Evolutionary conservation across 208 protist genomes (phyloP), one percentile per base, ranked within the genome.

Genomic region (Wallacemonas collosoma): DNA sequence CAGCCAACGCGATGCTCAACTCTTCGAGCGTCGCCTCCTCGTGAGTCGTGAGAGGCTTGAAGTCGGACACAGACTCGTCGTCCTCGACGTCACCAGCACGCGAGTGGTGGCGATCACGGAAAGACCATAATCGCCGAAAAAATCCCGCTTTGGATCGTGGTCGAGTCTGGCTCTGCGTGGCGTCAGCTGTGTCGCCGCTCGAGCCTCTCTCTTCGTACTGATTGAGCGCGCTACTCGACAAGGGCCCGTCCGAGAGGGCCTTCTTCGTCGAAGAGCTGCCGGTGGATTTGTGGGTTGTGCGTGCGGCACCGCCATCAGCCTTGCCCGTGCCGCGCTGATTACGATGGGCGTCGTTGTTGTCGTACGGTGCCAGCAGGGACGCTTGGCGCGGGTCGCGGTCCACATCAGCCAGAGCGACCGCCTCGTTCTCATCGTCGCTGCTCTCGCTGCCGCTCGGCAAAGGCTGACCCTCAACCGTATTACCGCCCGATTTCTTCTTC

Each of bases 21-120:
- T 76, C 69, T n/a, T 82, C 53, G 35, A 79, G 75, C 6, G 80
- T 54, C 2, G 44, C 17, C 71, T 80, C 82, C 41, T 48, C 64
- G 8, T 82, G 75, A 0, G 58, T 36, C 2, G 62, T 71, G 9
- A 62, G 39, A 40, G 41, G 51, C 38, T 73, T 63, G 17, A 39
- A 53, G 41, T 57, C 57, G 38, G 62, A 17, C 35, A 50, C 35
- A n/a, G 38, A 58, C 57, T 58, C 62, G 68, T 9, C 55, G 35
- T 55, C 17, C 36, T 41, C 56, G 39, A 3, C 43, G 44, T 40
- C 26, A 5, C 12, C 35, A 40, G 6, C 63, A 45, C 63, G 45
- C 12, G 8, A 12, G 12, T 47, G 5, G 5, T 6, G 15, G 9
- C n/a, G n/a, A 0, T 35, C 3, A 41, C 41, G 12, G n/a, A 51